Conservation (phyloP, 495 filamentous ascomycete species). For the Neurospora sp. region DNA sequence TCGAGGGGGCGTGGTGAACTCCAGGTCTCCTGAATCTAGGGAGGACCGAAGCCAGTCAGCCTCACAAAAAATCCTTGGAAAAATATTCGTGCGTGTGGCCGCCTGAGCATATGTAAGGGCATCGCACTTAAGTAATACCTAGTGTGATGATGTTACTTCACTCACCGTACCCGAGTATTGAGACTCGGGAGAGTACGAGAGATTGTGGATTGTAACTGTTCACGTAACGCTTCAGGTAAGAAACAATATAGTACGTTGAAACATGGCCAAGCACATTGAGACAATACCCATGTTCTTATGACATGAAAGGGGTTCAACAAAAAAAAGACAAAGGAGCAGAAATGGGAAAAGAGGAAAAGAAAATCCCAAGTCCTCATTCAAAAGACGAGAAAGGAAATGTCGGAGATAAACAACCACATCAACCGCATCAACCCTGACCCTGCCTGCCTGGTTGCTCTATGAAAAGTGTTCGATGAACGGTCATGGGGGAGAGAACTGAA, state of each 20-base stretch:
- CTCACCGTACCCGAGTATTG: not conserved
- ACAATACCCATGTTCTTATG: not conserved
- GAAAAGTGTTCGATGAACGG: not conserved
- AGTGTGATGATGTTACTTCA: not conserved
- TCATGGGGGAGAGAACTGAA: not conserved
- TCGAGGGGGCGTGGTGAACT: not conserved
- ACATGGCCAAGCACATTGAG: too few relatives aligned
- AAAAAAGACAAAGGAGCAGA: not conserved
- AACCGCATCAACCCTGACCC: not conserved
- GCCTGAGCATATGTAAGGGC: not conserved
- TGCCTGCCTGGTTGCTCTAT: not conserved
- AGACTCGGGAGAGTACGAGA: not conserved
- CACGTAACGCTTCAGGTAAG: not conserved
- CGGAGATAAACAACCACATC: not conserved
- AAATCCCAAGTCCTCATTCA: not conserved
- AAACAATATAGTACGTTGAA: not conserved
- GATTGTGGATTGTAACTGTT: not conserved
- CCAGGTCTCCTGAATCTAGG: not conserved
- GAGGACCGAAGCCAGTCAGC: not conserved
- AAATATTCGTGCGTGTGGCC: not conserved
- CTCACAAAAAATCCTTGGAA: not conserved
- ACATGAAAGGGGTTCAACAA: not conserved
- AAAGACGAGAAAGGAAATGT: not conserved
- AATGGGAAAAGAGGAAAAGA: not conserved
- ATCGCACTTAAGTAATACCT: not conserved